A percentile compares a stretch with the other conserved stretches of the same genome.
These are phyloP conservation scores for Volvariella surrecta DNA, from an alignment of 1,284 basidiomycete genomes.

Conservation along the genomic window DNA sequence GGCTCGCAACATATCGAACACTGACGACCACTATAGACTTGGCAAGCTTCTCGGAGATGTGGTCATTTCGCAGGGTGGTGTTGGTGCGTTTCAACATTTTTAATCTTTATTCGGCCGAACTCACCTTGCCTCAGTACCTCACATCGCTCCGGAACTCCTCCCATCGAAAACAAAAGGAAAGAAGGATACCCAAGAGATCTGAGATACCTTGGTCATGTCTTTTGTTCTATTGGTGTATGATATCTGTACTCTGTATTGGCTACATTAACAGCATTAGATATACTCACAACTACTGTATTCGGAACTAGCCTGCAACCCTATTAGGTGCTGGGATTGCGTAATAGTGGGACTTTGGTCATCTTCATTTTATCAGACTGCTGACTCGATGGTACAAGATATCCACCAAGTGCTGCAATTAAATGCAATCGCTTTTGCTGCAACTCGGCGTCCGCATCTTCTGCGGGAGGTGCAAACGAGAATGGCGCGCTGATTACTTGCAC, in stretches of 20 bases:
- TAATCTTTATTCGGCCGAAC: not conserved
- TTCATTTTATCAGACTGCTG: slow-evolving; percentile 51
- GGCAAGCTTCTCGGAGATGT: slow-evolving; percentile 78
- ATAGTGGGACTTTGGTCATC: slow-evolving; percentile 26
- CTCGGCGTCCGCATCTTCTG: slow-evolving; percentile 17
- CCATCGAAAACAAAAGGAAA: slow-evolving; percentile 32
- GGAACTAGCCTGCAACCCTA: too few species aligned
- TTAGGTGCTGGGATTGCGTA: slow-evolving; percentile 4
- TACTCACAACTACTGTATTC: too few species aligned
- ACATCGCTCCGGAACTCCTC: slow-evolving; percentile 42
- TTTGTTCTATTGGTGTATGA: not conserved
- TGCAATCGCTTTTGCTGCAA: slow-evolving; percentile 20
- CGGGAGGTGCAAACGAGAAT: slow-evolving; percentile 12
- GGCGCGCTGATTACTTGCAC: slow-evolving; percentile 63
- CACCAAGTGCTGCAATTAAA: slow-evolving; percentile 39
- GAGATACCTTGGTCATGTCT: not conserved
- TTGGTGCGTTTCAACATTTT: slow-evolving; percentile 18
- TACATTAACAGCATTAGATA: too few species aligned
- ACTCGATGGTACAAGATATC: slow-evolving; percentile 55
- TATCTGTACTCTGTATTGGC: too few species aligned
- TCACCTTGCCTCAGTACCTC: slow-evolving; percentile 44
- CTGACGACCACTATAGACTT: slow-evolving; percentile 31
- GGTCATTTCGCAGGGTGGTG: slow-evolving; percentile 88
- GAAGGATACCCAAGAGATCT: slow-evolving; percentile 8
- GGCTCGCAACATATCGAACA: slow-evolving; percentile 5